phyloP scores from a whole-genome alignment of 306 rosid species.

The apple (Malus domestica) region ASM211411v1 NC_041795.1:27421501-27422000 shows the following conservation, averaged over 20 bases:
- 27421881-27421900: not conserved
- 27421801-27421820: not conserved
- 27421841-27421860: not conserved
- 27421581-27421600: slow-evolving; percentile 51
- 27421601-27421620: slow-evolving; percentile 5
- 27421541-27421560: slow-evolving; percentile 52
- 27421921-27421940: no score
- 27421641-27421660: not conserved
- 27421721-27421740: not conserved
- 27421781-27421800: not conserved
- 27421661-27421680: not conserved
- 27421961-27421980: not conserved
- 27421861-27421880: not conserved
- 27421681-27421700: not conserved
- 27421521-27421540: slow-evolving; percentile 53
- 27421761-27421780: not conserved
- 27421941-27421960: no score
- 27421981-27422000: not conserved
- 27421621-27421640: not conserved
- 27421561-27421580: slow-evolving; percentile 62
- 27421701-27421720: not conserved
- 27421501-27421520: slow-evolving; percentile 70
- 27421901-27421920: not conserved
- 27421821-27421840: not conserved
- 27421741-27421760: not conserved